Evolutionary conservation across 208 protist species (phyloP), one percentile per base, ranked within the genome.

Genomic region (Strigomonas oncopelti): DNA sequence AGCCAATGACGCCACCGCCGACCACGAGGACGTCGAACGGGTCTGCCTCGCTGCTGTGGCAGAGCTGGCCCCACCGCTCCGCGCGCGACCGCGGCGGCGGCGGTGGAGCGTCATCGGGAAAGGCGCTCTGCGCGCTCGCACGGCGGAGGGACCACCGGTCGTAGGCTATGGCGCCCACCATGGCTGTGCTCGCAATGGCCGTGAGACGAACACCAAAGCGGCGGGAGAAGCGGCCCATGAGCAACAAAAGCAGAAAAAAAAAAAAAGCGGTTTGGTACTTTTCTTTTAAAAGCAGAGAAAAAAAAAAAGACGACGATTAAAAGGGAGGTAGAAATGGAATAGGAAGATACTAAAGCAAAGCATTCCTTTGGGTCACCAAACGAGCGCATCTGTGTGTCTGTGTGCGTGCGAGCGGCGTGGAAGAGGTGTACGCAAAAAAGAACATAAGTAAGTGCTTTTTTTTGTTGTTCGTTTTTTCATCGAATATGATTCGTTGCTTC

Each of bases 11-110:
- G 16, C 88, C 86, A 24, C 85, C 87, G 32, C 90, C 90, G 20
- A 95, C 48, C 5, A 96, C 77, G 46, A 92, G 74, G 5, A 94
- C 70, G 67, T 94, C 88, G 62, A 88, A 91, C 0, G 81, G 74
- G 1, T 74, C 38, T 5, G 36, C 63, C 1, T 58, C 59, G 1
- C 64, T 64, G 58, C 76, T 72, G 13, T 14, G 16, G 11, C 46
- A 56, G 24, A 92, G 72, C 28, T 36, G 46, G 0, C 61, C 24
- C 55, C 80, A 73, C 24, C 70, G 77, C 34, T 29, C 31, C 22
- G 57, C 29, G 28, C 78, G 81, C 0, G 72, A n/a, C 22, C 53
- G 59, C 18, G 55, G 0, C 14, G 62, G 25, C 5, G 51, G 56
- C 38, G 38, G 29, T 25, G 5, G 20, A 38, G 68, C 25, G 13